phyloP scores from a whole-genome alignment of 345 rosid genomes.

The Pelargonium nanum region DNA sequence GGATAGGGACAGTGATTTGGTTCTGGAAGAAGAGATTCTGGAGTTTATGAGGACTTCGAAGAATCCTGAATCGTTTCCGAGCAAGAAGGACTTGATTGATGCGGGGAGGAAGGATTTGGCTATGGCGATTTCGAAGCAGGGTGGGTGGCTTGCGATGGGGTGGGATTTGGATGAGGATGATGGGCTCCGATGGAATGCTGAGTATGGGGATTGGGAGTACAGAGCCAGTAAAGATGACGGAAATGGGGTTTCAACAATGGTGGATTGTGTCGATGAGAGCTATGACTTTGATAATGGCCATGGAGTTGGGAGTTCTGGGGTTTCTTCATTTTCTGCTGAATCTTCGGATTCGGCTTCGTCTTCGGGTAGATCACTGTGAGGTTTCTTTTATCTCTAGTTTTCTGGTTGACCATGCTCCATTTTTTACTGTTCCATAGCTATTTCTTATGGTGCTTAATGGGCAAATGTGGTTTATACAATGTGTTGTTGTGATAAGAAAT shows the following conservation, averaged over 20 bases:
- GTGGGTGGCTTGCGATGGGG: not conserved
- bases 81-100: not conserved
- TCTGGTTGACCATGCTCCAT: not conserved
- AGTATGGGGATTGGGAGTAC: conserved; percentile 11
- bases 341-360: conserved; percentile 27
- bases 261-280: conserved; percentile 3
- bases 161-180: conserved; percentile 10
- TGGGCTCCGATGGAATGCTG: conserved; percentile 7
- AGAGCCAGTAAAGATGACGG: conserved; percentile 16
- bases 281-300: conserved; percentile 10
- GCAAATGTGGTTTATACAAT: not conserved
- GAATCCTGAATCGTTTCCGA: not conserved
- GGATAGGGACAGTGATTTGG: not conserved
- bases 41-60: not conserved
- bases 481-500: not conserved
- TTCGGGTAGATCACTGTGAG: conserved; percentile 54
- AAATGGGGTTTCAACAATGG: conserved; percentile 1
- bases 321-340: conserved; percentile 17
- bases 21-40: not conserved
- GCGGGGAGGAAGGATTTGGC: conserved; percentile 1
- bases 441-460: not conserved
- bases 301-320: conserved; percentile 9
- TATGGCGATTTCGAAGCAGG: not conserved
- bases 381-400: conserved; percentile 16
- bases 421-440: not conserved